Evolutionary conservation across 78 protist species (phyloP), one percentile per base, ranked within the genome.

Genomic region (Guillardia theta): DNA sequence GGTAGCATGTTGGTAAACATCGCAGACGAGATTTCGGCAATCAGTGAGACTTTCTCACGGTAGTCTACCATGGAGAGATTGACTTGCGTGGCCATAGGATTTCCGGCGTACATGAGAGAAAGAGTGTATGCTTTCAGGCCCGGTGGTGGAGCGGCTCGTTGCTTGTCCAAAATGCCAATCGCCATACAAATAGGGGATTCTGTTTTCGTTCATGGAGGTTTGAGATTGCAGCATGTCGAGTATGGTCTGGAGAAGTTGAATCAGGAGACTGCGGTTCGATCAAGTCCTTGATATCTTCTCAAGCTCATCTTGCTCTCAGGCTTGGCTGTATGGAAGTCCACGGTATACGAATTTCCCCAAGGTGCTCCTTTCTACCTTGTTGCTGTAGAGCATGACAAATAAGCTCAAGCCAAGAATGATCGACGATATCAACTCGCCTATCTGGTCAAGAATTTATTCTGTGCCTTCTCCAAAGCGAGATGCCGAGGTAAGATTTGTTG

Each of bases 81-180:
- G 4, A 0, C 6, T 30, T 58, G 27, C 70, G 2, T 6, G 39
- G 21, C 83, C 41, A 22, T 70, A 21, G 62, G 62, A 12, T 18
- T 70, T 18, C 83, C 53, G 46, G 24, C 12, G 62, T 21, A 44
- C 92, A 47, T 87, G 64, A 15, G 24, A 39, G 43, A 44, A n/a
- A 50, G 92, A 50, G 92, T 30, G n/a, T 22, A 12, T n/a, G 92
- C 92, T 19, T 87, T 87, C 92, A 50, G 92, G 70, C 64, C 92
- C 9, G 92, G 92, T 41, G 92, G 64, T 6, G 0, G 46, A 22
- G 92, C 33, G 53, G 92, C 53, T 36, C 53, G 9, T 0, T 37
- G 33, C 44, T 2, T 44, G 39, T 50, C 53, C 19, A 12, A 12
- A 27, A 15, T 47, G 92, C 30, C 37, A 22, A 62, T 44, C 64